Evolutionary conservation across 108 stramenopile species (phyloP).

Genomic region (Mediolabrus comicus): DNA sequence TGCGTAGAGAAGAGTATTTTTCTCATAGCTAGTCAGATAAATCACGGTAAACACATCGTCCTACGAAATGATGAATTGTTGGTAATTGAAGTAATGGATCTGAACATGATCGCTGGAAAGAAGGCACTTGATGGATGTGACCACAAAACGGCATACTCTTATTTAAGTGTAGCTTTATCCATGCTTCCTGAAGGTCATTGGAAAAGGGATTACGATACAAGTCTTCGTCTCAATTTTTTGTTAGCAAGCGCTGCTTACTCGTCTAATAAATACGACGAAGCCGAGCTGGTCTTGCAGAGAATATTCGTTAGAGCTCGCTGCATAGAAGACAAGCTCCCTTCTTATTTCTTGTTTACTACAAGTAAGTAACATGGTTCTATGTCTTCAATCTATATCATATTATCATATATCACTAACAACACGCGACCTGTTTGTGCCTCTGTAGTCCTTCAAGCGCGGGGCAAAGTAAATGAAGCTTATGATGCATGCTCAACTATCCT

Average conservation of each 20-base stretch:
- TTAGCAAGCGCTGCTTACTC: not conserved
- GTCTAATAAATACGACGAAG: conserved; percentile 5
- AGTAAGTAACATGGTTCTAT: too few relatives aligned
- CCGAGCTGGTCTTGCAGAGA: conserved; percentile 1
- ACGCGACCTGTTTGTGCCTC: too few relatives aligned
- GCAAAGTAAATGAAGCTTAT: too few relatives aligned
- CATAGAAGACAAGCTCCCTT: conserved; percentile 20
- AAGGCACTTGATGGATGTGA: not conserved
- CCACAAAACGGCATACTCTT: not conserved
- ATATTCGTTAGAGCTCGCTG: not conserved
- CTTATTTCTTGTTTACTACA: conserved; percentile 6
- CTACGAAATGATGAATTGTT: too few relatives aligned
- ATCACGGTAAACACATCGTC: not conserved
- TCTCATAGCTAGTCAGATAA: not conserved
- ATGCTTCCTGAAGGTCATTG: not conserved
- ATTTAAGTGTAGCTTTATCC: not conserved
- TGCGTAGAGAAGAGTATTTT: not conserved
- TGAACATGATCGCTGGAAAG: conserved; percentile 18
- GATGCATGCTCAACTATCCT: too few relatives aligned
- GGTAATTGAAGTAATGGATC: not conserved
- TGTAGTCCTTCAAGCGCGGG: too few relatives aligned
- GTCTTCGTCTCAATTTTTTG: too few relatives aligned
- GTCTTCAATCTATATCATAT: too few relatives aligned
- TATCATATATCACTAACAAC: too few relatives aligned
- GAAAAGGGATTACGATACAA: not conserved